phyloP scores from a whole-genome alignment of 257 asterid genomes.

The Gentiana dahurica region DNA sequence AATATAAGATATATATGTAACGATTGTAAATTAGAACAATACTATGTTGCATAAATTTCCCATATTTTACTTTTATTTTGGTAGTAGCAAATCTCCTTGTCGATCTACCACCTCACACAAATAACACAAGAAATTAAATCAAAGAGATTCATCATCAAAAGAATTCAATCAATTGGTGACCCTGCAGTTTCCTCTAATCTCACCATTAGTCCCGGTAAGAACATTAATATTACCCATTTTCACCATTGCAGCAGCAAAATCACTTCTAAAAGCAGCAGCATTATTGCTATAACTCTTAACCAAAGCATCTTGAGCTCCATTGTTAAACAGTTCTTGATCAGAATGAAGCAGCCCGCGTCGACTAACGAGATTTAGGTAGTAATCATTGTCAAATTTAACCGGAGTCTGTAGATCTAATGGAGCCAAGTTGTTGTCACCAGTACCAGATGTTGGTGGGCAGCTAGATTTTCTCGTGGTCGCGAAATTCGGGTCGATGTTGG shows the following conservation, averaged over 20 bases:
- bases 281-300: conserved; percentile 29
- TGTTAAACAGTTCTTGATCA: conserved; percentile 58
- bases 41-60: too few relatives aligned
- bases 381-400: conserved; percentile 33
- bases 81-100: too few relatives aligned
- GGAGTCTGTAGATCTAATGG: conserved; percentile 30
- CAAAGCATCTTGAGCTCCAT: conserved; percentile 44
- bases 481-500: conserved; percentile 41
- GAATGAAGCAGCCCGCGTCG: conserved; percentile 51
- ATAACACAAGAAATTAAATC: too few relatives aligned
- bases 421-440: conserved; percentile 31
- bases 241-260: conserved; percentile 32
- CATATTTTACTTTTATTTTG: too few relatives aligned
- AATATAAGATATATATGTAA: too few relatives aligned
- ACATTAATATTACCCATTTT: conserved; percentile 43
- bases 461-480: conserved; percentile 31
- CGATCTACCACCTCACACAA: too few relatives aligned
- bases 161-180: conserved; percentile 8
- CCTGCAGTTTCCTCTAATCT: conserved; percentile 30
- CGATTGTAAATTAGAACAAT: too few relatives aligned
- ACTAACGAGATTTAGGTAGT: conserved; percentile 30
- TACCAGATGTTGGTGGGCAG: conserved; percentile 49
- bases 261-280: conserved; percentile 15
- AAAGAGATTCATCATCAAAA: too few relatives aligned
- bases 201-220: conserved; percentile 29